These are phyloP conservation scores for Lactifluus subvellereus DNA, from an alignment of 768 basidiomycete species.

Conservation along the genomic window DNA sequence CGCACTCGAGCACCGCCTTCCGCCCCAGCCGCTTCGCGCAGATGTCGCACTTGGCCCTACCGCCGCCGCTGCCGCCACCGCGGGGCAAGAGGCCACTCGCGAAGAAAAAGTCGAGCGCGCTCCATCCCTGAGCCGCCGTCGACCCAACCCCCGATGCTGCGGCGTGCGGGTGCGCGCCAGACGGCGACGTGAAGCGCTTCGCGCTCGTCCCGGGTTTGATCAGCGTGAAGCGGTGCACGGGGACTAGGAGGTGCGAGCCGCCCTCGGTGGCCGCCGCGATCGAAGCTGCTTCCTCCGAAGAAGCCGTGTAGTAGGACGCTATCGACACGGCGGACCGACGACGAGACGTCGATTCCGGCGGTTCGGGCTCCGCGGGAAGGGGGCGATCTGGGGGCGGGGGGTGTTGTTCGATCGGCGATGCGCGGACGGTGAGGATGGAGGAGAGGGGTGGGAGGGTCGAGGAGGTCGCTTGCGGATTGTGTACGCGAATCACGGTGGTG, in stretches of 20 bases:
- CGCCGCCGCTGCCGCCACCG: slow-evolving; percentile 28
- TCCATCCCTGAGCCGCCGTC: slow-evolving; percentile 46
- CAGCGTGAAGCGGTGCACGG: slow-evolving; percentile 82
- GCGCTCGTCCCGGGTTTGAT: slow-evolving; percentile 70
- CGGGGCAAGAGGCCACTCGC: slow-evolving; percentile 52
- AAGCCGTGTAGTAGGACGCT: slow-evolving; percentile 58
- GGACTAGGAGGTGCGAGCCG: slow-evolving; percentile 51
- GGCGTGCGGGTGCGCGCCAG: slow-evolving; percentile 10
- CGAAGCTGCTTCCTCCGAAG: slow-evolving; percentile 41
- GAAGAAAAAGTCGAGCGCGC: slow-evolving; percentile 74
- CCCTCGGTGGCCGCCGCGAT: slow-evolving; percentile 69
- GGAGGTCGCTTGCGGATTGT: slow-evolving; percentile 32
- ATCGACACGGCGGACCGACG: slow-evolving; percentile 23
- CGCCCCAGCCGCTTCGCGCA: slow-evolving; percentile 79
- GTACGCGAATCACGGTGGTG: slow-evolving; percentile 57
- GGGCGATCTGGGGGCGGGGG: slow-evolving; percentile 4
- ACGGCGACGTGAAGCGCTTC: slow-evolving; percentile 35
- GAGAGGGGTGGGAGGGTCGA: slow-evolving; percentile 31
- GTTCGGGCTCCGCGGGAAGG: slow-evolving; percentile 22
- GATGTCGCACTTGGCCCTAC: slow-evolving; percentile 68
- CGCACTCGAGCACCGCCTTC: slow-evolving; percentile 82
- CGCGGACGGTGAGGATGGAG: slow-evolving; percentile 51
- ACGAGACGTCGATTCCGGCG: slow-evolving; percentile 2
- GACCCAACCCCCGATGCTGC: not conserved
- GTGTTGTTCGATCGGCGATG: slow-evolving; percentile 9